These are phyloP conservation scores for Aquilaria agallochum DNA, from an alignment of 441 rosid genomes.

Conservation along the genomic window DNA sequence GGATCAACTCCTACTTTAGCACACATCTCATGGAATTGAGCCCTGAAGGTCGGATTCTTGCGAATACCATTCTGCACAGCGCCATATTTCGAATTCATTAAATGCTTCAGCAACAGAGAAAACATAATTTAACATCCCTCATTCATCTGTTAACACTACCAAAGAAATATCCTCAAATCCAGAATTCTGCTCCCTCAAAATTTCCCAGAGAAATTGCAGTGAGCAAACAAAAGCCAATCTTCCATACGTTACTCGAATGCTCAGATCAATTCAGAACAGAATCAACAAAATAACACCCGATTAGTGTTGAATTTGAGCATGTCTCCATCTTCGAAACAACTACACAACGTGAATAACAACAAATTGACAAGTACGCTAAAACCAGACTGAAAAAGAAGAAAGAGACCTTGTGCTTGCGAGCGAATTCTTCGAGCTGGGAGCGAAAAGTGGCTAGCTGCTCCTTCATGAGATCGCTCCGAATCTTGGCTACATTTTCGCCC, in stretches of 20 bases:
- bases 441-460: conserved; percentile 92
- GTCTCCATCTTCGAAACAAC: no score
- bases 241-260: background rate
- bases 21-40: conserved; percentile 95
- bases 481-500: conserved; percentile 92
- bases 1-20: conserved; percentile 98
- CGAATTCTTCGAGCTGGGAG: conserved; percentile 88
- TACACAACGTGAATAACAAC: background rate
- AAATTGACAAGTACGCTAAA: background rate
- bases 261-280: background rate
- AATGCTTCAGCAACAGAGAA: no score
- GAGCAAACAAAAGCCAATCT: background rate
- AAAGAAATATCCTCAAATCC: background rate
- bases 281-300: background rate
- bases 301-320: background rate
- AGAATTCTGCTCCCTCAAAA: background rate
- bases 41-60: conserved; percentile 84
- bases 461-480: conserved; percentile 88
- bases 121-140: no score
- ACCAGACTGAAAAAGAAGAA: background rate
- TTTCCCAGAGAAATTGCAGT: no score
- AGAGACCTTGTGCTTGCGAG: conserved; percentile 85
- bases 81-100: background rate
- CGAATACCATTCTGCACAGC: conserved; percentile 76
- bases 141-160: no score